Conservation (phyloP, 352 stramenopile genomes). For the Pythium rishiriense region DNA sequence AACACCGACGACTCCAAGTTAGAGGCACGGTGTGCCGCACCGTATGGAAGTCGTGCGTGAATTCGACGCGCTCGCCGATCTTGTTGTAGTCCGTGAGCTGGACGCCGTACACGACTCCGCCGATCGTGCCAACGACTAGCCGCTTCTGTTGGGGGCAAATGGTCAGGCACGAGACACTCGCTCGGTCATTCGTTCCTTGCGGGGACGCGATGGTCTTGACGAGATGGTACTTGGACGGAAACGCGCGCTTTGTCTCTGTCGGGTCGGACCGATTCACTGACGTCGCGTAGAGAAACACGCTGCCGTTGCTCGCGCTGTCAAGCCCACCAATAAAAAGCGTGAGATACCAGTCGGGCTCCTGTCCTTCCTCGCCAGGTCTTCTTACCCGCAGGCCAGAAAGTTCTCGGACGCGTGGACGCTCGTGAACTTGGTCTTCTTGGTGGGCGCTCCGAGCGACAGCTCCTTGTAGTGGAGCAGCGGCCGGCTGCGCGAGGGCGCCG, state of each 20-base stretch:
- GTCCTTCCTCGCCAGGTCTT: background rate
- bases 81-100: conserved; percentile 85
- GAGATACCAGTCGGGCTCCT: background rate
- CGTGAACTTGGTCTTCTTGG: conserved; percentile 61
- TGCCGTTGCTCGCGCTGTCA: conserved; percentile 71
- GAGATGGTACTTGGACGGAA: conserved; percentile 71
- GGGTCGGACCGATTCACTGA: conserved; percentile 35
- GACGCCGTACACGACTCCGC: conserved; percentile 77
- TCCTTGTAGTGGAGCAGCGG: conserved; percentile 79
- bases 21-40: conserved; percentile 27
- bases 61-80: conserved; percentile 87
- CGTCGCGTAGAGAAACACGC: conserved; percentile 81
- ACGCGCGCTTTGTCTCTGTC: conserved; percentile 34
- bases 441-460: conserved; percentile 54
- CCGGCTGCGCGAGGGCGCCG: conserved; percentile 34
- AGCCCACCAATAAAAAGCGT: background rate
- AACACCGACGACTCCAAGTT: background rate
- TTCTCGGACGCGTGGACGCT: conserved; percentile 86
- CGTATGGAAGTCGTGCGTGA: conserved; percentile 83
- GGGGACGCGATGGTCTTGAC: conserved; percentile 87
- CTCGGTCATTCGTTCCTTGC: conserved; percentile 57
- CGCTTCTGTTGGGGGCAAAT: conserved; percentile 82
- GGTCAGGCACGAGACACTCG: conserved; percentile 71
- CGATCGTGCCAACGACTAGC: conserved; percentile 77
- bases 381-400: conserved; percentile 76